Conservation (phyloP, 495 filamentous ascomycete genomes). For the Sphaerosporella brunnea region DNA sequence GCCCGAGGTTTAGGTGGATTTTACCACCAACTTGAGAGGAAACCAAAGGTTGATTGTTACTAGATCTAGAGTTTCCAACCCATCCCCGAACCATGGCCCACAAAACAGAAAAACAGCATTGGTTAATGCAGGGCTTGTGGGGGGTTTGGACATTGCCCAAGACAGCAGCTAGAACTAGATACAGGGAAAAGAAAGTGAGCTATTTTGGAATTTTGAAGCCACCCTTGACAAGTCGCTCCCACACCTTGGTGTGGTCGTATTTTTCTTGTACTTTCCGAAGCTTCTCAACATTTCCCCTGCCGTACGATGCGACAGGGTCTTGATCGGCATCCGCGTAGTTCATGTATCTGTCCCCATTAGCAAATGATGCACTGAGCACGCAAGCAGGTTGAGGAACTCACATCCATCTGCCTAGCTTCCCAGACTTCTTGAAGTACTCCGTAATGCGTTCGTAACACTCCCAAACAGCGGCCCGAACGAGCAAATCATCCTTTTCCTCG, state of each 20-base stretch:
- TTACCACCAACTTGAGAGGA: too few species aligned
- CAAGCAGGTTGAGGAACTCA: neutral
- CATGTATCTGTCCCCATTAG: constrained; percentile 19
- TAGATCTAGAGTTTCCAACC: too few species aligned
- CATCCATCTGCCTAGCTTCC: neutral
- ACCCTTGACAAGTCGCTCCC: constrained; percentile 22
- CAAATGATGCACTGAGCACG: neutral
- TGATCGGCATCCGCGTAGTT: constrained; percentile 31
- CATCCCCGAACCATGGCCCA: too few species aligned
- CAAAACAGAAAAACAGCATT: too few species aligned
- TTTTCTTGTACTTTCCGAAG: constrained; percentile 26
- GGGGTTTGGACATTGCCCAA: too few species aligned
- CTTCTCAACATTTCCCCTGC: constrained; percentile 24
- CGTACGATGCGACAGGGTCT: constrained; percentile 30
- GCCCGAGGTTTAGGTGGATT: too few species aligned
- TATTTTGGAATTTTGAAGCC: constrained; percentile 22
- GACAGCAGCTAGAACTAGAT: too few species aligned
- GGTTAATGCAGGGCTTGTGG: too few species aligned
- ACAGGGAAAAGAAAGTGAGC: too few species aligned
- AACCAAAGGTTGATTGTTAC: too few species aligned
- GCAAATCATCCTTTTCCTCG: neutral
- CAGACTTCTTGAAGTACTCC: neutral
- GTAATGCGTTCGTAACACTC: neutral
- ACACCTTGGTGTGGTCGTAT: constrained; percentile 28
- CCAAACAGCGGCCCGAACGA: neutral